Evolutionary conservation across 805 yeast genomes (phyloP), one percentile per base, ranked within the genome.

Genomic region (Candida palmyrensis): DNA sequence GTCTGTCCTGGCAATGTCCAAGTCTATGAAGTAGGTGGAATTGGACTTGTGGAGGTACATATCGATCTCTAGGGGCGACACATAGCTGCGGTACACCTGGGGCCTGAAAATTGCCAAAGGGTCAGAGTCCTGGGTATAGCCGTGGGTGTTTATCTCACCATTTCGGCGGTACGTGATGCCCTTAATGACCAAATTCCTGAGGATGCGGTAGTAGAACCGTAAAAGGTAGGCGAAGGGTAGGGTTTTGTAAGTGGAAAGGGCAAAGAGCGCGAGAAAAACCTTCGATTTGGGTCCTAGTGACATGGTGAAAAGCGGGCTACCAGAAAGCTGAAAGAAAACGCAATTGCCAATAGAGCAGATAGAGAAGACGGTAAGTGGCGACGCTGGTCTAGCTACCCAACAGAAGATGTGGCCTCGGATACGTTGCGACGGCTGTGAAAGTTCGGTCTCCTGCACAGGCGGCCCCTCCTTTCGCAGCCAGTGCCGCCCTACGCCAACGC

Each of bases 1-100:
- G 36, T 77, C 75, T 6, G 83, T 68, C 51, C 97, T 75, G 3
- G 85, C 77, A 41, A 87, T 67, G 51, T 89, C 97, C 51, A 86
- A 63, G 44, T 89, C 97, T 13, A 68, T 60, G 48, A 83, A 82
- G 57, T 89, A 90, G 1, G 95, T 82, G 5, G 90, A 78, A 54
- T 90, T 90, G 36, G 82, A 77, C 62, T 89, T 90, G 64, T 89
- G 97, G 30, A 87, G 47, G 50, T 86, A 86, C 63, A 84, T 73
- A 56, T 89, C 97, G 50, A 86, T 78, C 51, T 89, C 97, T 48
- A 83, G 58, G 6, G 83, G 77, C 1, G 90, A 79, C 18, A 82
- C 83, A 39, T 74, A 75, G 0, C 88, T 72, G 15, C 53, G 42
- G 42, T 63, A 63, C 10, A 52, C 45, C 1, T 64, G 49, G 27